phyloP scores from a whole-genome alignment of 2,329 filamentous ascomycete genomes.

The Cercospora sp. region DNA sequence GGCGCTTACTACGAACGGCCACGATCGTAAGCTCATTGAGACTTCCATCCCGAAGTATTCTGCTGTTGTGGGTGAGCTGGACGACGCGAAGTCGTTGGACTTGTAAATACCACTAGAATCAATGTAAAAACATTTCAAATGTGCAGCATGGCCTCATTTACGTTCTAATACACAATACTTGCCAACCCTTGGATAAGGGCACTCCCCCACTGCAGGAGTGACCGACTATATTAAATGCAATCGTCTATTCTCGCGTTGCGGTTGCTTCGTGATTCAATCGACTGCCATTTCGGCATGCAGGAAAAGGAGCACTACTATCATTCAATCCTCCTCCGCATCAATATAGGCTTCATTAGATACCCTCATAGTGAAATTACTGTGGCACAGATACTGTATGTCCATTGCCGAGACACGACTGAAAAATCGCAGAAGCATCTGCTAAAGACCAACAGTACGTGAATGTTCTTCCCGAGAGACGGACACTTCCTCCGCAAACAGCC shows the following conservation, averaged over 20 bases:
- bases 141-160: background rate
- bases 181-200: background rate
- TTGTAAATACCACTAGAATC: background rate
- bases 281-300: background rate
- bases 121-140: background rate
- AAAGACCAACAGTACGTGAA: background rate
- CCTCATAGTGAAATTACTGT: background rate
- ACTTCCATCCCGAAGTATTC: background rate
- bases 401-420: background rate
- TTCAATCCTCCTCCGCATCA: background rate
- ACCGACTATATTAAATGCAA: background rate
- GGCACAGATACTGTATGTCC: background rate
- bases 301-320: background rate
- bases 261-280: background rate
- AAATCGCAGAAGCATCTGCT: background rate
- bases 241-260: background rate
- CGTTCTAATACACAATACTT: background rate
- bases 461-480: background rate
- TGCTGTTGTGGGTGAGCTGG: background rate
- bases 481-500: background rate
- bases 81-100: background rate
- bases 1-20: background rate
- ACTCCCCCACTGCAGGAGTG: background rate
- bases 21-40: slow-evolving; percentile 4
- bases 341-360: background rate